Evolutionary conservation across 768 basidiomycete species (phyloP).

Genomic region (Lyophyllum atratum): DNA sequence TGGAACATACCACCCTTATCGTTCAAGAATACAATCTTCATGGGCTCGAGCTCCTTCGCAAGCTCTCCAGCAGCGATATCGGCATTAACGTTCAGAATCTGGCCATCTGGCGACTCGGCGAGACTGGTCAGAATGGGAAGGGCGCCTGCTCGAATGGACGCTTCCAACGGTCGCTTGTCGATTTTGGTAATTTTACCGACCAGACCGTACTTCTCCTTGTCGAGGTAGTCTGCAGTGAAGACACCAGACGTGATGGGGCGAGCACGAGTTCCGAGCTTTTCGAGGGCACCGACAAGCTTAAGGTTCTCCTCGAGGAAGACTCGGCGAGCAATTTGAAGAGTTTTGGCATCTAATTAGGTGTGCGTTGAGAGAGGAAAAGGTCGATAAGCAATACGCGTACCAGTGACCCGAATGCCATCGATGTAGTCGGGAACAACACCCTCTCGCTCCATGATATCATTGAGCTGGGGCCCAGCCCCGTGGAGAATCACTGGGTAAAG

Average conservation of each 20-base stretch:
- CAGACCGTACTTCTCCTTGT: slow-evolving; percentile 91
- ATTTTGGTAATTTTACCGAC: slow-evolving; percentile 95
- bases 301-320: slow-evolving; percentile 98
- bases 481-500: slow-evolving; percentile 98
- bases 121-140: slow-evolving; percentile 94
- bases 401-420: slow-evolving; percentile 96
- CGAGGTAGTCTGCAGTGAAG: slow-evolving; percentile 96
- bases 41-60: slow-evolving; percentile 95
- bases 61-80: slow-evolving; percentile 98
- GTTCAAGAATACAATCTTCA: slow-evolving; percentile 98
- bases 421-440: slow-evolving; percentile 96
- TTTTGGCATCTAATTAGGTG: slow-evolving; percentile 74
- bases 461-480: slow-evolving; percentile 94
- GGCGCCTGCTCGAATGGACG: slow-evolving; percentile 93
- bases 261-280: slow-evolving; percentile 93
- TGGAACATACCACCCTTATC: slow-evolving; percentile 99
- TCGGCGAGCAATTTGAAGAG: slow-evolving; percentile 89
- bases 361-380: neutral
- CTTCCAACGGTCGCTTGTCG: slow-evolving; percentile 96
- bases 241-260: slow-evolving; percentile 98
- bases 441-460: slow-evolving; percentile 89
- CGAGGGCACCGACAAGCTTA: slow-evolving; percentile 89
- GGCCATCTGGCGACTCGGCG: slow-evolving; percentile 94
- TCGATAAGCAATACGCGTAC: slow-evolving; percentile 42
- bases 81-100: slow-evolving; percentile 98